Evolutionary conservation across 805 yeast genomes (phyloP), one percentile per base, ranked within the genome.

Genomic region (Yarrowia deformans): DNA sequence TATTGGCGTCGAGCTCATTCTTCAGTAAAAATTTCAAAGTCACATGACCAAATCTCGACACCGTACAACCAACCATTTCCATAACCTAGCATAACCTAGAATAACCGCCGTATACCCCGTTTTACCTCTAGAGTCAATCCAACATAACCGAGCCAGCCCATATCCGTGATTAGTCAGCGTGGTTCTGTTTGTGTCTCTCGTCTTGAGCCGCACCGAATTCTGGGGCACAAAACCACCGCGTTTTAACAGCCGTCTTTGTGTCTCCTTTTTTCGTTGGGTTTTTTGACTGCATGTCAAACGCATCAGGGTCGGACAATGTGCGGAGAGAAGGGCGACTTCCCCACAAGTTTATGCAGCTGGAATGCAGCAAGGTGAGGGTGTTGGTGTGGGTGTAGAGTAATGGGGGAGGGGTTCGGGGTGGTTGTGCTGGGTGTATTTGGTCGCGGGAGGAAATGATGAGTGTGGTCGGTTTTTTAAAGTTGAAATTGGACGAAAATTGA

Each of bases 301-400:
- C 60, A 23, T 23, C 60, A 18, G 18, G 39, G 55, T 52, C 61
- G 61, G 61, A 39, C 61, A 39, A 23, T 55, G 32, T 55, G 61
- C 61, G 61, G 61, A 16, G 46, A 46, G 10, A 35, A 32, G 12
- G 18, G n/a, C 37, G 6, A 16, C 9, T 55, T 55, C 61, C 61
- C 61, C 61, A 55, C 61, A 55, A 39, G 16, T 55, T 19, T 40
- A 19, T 55, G 46, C 61, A 39, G 18, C 19, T n/a, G 34, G 18
- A 14, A 37, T 39, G 60, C 60, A 18, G 29, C 14, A 3, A 3
- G n/a, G 13, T 1, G 16, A 9, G 8, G 1, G 34, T 14, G 37
- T 8, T 34, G 37, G 8, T 3, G 10, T 3, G 37, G 8, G 8
- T 34, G 37, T 34, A 34, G 10, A 34, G 1, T 3, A 8, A 34